Evolutionary conservation across 768 basidiomycete species (phyloP), one percentile per base, ranked within the genome.

Genomic region (Boletus huronensis): DNA sequence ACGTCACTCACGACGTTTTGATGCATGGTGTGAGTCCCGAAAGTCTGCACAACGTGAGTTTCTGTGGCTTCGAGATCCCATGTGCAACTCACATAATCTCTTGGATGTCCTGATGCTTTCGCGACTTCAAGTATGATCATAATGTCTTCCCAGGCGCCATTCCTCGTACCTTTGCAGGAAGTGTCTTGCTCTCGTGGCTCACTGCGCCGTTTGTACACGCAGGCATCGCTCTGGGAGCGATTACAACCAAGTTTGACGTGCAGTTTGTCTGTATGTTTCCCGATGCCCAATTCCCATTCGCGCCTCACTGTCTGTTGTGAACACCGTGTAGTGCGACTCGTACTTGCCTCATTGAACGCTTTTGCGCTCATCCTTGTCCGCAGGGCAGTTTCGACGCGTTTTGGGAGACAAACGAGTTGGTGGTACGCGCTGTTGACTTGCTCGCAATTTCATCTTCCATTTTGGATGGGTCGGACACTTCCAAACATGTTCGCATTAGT

Each of bases 401-500:
- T 87, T 59, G 92, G 90, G 16, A 69, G 74, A 2, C 65, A 69
- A 3, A 78, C 85, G 0, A 75, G 83, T 14, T 63, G 78, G 16
- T 77, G 82, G 62, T 96, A 87, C 67, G 70, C 80, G 1, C 57
- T 94, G 0, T 66, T 97, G n/a, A 83, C 84, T 4, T 78, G 83
- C 59, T 83, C 87, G 0, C 93, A 96, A 65, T 98, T 97, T 65
- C 97, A 98, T 66, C 66, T 95, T 6, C 85, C 86, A 7, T 99
- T 92, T 69, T 98, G 93, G 87, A 90, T 93, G 78, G 85, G 93
- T 3, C 74, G 97, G 50, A 97, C 96, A 0, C 71, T 98, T 7
- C 96, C 97, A 1, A 99, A 98, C 68, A 96, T 93, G 85, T 85
- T 94, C 57, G 93, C 93, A 4, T 72, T 94, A 17, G 74, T 88